Evolutionary conservation across 2,329 filamentous ascomycete genomes (phyloP), one percentile per base, ranked within the genome.

Genomic region (Talaromyces rugulosus): DNA sequence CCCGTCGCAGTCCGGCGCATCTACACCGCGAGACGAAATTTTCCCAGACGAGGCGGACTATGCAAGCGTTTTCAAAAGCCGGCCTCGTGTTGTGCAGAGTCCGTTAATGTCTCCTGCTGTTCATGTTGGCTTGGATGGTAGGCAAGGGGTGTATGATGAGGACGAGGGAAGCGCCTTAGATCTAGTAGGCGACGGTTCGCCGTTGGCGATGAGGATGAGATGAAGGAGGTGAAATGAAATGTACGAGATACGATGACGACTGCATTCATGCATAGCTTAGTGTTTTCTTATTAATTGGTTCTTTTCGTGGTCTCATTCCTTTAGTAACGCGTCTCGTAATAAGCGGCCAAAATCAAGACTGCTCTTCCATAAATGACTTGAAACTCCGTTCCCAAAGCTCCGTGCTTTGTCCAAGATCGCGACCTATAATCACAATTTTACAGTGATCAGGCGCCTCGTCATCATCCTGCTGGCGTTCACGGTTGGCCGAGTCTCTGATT

Each of bases 61-160:
- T 74, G 89, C 90, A 63, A 89, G 88, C 30, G 88, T 96, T 1
- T 97, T 97, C 73, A 91, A 88, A 76, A 93, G 90, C 65, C 78
- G 93, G 66, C 93, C 93, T 0, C 89, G 87, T 74, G 86, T 97
- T 66, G 88, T 88, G 66, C 85, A 85, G 11, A 96, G 92, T 72
- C 92, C 92, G 1, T 73, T 87, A 28, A 67, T 72, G 12, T 77
- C 77, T 0, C 76, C 77, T 5, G 71, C 71, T 42, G 74, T 77
- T n/a, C 74, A 77, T 69, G 63, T 74, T 16, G 69, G 68, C 40
- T 68, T 71, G 34, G 62, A 66, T n/a, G 63, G 9, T 66, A 69
- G 42, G 50, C 64, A 42, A 16, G 70, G 34, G 47, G 64, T 30
- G 30, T 54, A 58, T 30, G 56, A 62, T n/a, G 56, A 61, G 27